Base-by-base conservation (phyloP, 306 rosid genomes). In the Dicorynia guianensis region DNA sequence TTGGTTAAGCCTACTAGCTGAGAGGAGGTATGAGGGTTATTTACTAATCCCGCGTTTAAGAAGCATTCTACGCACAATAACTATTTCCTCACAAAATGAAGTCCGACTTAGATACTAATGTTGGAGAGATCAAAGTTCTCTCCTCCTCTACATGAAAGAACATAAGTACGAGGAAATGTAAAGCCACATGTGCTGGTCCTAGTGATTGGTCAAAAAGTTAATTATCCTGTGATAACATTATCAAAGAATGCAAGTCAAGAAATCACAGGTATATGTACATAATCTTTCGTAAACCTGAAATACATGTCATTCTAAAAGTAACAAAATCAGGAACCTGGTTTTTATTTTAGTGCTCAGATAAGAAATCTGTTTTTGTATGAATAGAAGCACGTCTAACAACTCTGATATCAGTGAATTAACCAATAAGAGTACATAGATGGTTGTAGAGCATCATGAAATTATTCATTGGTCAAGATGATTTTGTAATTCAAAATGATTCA, bases 31-130 rank as follows among this genome's bases (percentile, higher is more conserved):
- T 0, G 43, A 49, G 17, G 6, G 10, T 34, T 48, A 48, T 35
- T 11, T 20, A 61, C 64, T 60, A 40, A 50, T 59, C 57, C 56
- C 64, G n/a, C 36, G 11, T 44, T 42, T 56, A 33, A 17, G 34
- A 63, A 63, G 44, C 18, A 63, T 35, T 11, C 48, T 76, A 53
- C 11, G 50, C 34, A 56, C n/a, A 25, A 54, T 36, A 46, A 49
- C 48, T 63, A 39, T 63, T 49, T 30, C 35, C 42, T 52, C 40
- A 30, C 55, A 48, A 20, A 36, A 42, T 34, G 34, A 38, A 54
- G 4, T 30, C 49, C 64, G 19, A 11, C 15, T 13, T 15, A 52
- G 55, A 54, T 25, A 43, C 35, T 52, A 30, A 7, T 61, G 12
- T 3, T 40, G 8, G 71, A 69, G 48, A 49, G 38, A 70, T 44